Evolutionary conservation across 768 basidiomycete genomes (phyloP), one percentile per base, ranked within the genome.

Genomic region (Pholiota molesta): DNA sequence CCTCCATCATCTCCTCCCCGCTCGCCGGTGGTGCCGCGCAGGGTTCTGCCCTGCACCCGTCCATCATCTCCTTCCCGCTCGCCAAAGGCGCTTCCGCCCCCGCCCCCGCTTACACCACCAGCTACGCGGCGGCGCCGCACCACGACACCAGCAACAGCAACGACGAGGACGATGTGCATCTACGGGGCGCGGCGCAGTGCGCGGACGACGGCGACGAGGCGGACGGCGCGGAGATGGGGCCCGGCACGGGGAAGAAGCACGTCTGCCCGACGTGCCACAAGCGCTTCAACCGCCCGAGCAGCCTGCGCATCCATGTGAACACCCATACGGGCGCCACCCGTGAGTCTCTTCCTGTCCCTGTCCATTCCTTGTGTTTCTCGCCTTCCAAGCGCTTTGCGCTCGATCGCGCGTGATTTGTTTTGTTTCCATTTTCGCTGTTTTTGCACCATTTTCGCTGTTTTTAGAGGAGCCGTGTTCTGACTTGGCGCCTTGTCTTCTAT

Each of bases 241-340:
- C 13, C 10, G 45, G 28, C 5, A 33, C 59, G 51, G 79, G 79
- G 23, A 80, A 80, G 65, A 80, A 79, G 62, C 83, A 85, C 60
- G 70, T 84, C 19, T 85, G 83, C 59, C 73, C 77, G 0, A 82
- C 81, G 21, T 90, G 88, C 71, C 73, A 71, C 53, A 89, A 89
- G 71, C 78, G 87, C 6, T 89, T 90, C 73, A 88, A 88, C 70
- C 79, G 89, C 7, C 89, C 89, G 7, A 87, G 86, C 64, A 88
- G 87, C 70, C 77, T 89, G 52, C 75, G 81, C 28, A 88, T 88
- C 44, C 88, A 89, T 69, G 78, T 84, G 53, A 88, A 88, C 67
- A 88, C 86, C 1, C 88, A 90, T 69, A 88, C 86, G 4, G 88
- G 88, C 13, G 86, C 80, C 19, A 88, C 85, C 62, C 88, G 88